These are phyloP conservation scores for Actinomortierella wolfii DNA, from an alignment of 371 early-diverging fungal genomes.

Conservation along the genomic window DNA sequence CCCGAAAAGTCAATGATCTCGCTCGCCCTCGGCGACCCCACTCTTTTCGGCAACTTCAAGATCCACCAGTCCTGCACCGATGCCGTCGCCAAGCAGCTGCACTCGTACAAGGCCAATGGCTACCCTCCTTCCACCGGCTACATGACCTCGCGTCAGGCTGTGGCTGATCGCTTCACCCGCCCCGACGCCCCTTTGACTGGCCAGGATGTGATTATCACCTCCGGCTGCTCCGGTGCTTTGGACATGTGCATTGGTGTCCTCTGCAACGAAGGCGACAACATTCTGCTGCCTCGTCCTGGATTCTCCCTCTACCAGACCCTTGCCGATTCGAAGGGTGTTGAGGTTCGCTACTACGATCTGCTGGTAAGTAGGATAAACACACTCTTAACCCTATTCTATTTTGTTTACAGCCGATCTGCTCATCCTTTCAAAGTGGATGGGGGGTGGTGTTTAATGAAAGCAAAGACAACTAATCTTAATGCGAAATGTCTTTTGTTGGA, in stretches of 20 bases:
- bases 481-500: no score
- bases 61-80: slow-evolving; percentile 70
- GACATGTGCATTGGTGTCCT: slow-evolving; percentile 78
- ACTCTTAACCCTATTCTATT: not conserved
- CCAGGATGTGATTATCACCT: slow-evolving; percentile 83
- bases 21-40: slow-evolving; percentile 90
- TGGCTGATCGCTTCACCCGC: slow-evolving; percentile 69
- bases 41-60: slow-evolving; percentile 91
- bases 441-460: no score
- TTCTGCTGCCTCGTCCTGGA: slow-evolving; percentile 87
- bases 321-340: slow-evolving; percentile 79
- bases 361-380: slow-evolving; percentile 51
- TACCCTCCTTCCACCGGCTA: slow-evolving; percentile 88
- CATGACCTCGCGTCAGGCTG: slow-evolving; percentile 71
- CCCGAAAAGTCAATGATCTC: slow-evolving; percentile 75
- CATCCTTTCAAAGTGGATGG: no score
- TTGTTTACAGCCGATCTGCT: not conserved
- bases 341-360: slow-evolving; percentile 79
- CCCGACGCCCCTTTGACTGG: slow-evolving; percentile 73
- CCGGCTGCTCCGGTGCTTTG: slow-evolving; percentile 87
- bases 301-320: slow-evolving; percentile 89
- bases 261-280: slow-evolving; percentile 82
- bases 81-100: slow-evolving; percentile 69
- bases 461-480: no score
- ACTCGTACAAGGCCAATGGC: slow-evolving; percentile 78